Evolutionary conservation across 305 asterid species (phyloP).

Genomic region (Plantago lanceolata): DNA sequence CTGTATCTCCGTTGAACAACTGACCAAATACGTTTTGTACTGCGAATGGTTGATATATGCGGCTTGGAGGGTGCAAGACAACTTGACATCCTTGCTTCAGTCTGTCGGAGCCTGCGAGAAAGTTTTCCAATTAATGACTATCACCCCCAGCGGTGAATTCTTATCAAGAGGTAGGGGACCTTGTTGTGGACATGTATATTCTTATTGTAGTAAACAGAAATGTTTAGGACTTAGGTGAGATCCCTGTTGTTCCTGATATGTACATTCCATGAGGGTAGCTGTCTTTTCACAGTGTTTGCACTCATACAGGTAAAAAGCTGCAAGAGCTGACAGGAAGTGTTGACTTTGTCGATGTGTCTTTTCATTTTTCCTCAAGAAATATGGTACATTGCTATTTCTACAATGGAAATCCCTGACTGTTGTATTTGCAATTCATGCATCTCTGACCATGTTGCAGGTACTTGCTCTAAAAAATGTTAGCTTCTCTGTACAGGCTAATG

Average conservation of each 20-base stretch:
- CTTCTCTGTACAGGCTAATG: conserved; percentile 41
- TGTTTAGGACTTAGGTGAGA: neutral
- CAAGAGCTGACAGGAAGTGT: conserved; percentile 38
- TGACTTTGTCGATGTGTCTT: conserved; percentile 45
- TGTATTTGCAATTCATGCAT: conserved; percentile 1
- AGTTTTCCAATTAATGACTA: conserved; percentile 50
- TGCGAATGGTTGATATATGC: conserved; percentile 66
- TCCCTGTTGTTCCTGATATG: neutral
- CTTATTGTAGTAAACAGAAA: neutral
- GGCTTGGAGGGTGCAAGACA: conserved; percentile 61
- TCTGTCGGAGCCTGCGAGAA: conserved; percentile 57
- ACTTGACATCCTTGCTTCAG: conserved; percentile 47
- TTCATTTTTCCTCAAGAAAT: conserved; percentile 41
- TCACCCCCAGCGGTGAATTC: conserved; percentile 41
- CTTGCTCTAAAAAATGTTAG: conserved; percentile 38
- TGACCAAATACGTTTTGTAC: conserved; percentile 51
- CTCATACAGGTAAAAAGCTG: conserved; percentile 34
- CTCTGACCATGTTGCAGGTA: conserved; percentile 33
- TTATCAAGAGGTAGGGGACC: conserved; percentile 32
- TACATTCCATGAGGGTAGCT: neutral
- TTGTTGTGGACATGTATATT: neutral
- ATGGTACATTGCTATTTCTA: conserved; percentile 30
- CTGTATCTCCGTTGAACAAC: conserved; percentile 45
- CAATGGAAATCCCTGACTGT: neutral
- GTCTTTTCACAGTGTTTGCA: neutral